Conservation (phyloP, 768 basidiomycete genomes). For the Lactifluus rugatus region DNA sequence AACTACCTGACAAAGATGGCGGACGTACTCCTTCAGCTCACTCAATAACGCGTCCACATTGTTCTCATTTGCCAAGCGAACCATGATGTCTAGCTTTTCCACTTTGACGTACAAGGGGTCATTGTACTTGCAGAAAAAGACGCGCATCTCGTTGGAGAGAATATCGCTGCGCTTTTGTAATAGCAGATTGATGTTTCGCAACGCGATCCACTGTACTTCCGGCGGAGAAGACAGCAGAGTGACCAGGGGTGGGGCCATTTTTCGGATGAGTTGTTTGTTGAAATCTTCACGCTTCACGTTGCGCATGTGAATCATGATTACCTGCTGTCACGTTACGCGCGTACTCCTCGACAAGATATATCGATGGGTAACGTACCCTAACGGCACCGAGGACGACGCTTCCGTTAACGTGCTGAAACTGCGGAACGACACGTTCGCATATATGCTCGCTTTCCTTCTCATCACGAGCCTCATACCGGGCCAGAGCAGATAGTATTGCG, state of each 20-base stretch:
- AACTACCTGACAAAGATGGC: not conserved
- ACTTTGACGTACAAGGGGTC: slow-evolving; percentile 99
- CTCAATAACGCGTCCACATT: slow-evolving; percentile 93
- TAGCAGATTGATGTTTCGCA: slow-evolving; percentile 93
- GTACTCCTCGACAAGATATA: not conserved
- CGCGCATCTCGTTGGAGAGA: slow-evolving; percentile 92
- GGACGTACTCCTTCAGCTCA: slow-evolving; percentile 84
- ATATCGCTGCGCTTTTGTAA: slow-evolving; percentile 89
- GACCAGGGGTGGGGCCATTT: slow-evolving; percentile 96
- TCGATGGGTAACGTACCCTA: slow-evolving; percentile 44
- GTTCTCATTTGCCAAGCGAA: slow-evolving; percentile 77
- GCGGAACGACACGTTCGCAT: slow-evolving; percentile 95
- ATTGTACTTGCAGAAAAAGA: slow-evolving; percentile 99
- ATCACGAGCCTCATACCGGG: slow-evolving; percentile 74
- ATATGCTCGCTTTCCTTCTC: slow-evolving; percentile 98
- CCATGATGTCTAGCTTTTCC: slow-evolving; percentile 98
- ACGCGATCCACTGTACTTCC: slow-evolving; percentile 97
- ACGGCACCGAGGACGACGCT: slow-evolving; percentile 95
- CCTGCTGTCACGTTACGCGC: slow-evolving; percentile 35
- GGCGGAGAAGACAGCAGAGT: slow-evolving; percentile 94
- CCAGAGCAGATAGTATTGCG: slow-evolving; percentile 78
- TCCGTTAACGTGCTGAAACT: slow-evolving; percentile 96
- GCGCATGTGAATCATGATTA: slow-evolving; percentile 96
- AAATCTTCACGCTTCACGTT: slow-evolving; percentile 73
- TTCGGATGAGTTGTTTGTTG: slow-evolving; percentile 74